Base-by-base conservation (phyloP, 768 basidiomycete genomes). In the Mycena indigotica region DNA sequence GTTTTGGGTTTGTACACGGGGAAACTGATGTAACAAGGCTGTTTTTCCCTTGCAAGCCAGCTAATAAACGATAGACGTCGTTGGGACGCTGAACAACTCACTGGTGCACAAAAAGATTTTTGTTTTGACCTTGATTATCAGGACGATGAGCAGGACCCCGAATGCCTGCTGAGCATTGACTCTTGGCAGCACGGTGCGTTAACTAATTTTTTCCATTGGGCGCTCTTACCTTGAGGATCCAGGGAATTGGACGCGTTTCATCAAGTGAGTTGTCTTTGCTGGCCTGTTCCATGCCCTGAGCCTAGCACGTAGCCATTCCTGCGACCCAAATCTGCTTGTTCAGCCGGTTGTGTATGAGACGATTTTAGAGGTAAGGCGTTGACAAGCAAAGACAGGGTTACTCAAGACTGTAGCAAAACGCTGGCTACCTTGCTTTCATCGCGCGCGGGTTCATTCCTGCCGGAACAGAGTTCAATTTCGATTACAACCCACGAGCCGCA, bases 181-280 rank as follows among this genome's bases (percentile, higher is more conserved):
- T 40, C 60, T 4, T 19, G 32, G 30, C 26, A 49, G 15, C 38
- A 26, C 19, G 64, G 64, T 65, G 35, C 16, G 57, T 19, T 19
- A 13, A 19, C 41, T 38, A 19, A 5, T 32, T 17, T 44, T 40
- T 40, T 25, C 19, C 53, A 16, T 26, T 21, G 15, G 23, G 30
- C 28, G 51, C 45, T 38, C 25, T 53, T 3, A 52, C 61, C 17
- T 28, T 49, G 21, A 21, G 45, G n/a, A n/a, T n/a, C 13, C 32
- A 64, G 69, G 69, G 6, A 70, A 70, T 28, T 70, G 69, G 69
- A 67, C 69, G 1, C 58, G 68, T 1, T 70, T 70, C 53, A 57
- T 69, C 40, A 70, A 69, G 68, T 69, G 48, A 19, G 58, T 53
- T 1, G n/a, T 26, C 28, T 41, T 32, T 17, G 32, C 32, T 53